A percentile compares a stretch with the other conserved stretches of the same genome.
Conservation (phyloP, 352 stramenopile genomes). For the Pythium aquatile region DNA sequence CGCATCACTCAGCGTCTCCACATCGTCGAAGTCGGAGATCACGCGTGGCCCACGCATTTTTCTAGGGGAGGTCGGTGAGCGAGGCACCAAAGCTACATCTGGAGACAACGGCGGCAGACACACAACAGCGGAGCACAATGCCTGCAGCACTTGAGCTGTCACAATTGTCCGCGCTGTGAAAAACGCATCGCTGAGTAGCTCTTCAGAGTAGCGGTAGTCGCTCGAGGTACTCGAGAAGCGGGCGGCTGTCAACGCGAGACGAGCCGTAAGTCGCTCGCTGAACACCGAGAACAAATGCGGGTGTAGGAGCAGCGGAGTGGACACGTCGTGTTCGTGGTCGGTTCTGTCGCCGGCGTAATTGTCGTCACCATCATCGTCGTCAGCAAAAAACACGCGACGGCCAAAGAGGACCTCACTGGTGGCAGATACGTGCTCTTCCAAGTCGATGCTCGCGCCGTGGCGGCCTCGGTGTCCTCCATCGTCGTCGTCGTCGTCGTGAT, state of each 20-base stretch:
- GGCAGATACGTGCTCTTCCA: conserved; percentile 46
- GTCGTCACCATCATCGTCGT: conserved; percentile 40
- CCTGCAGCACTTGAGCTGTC: conserved; percentile 58
- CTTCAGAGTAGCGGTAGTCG: conserved; percentile 31
- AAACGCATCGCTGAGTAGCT: conserved; percentile 53
- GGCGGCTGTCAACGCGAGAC: conserved; percentile 8
- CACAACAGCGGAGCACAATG: conserved; percentile 30
- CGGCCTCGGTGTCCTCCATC: background rate
- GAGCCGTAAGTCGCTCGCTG: conserved; percentile 41
- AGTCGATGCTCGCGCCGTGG: conserved; percentile 25
- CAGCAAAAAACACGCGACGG: conserved; percentile 66
- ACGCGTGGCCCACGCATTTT: background rate
- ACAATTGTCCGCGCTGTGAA: conserved; percentile 57
- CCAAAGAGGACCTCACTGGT: conserved; percentile 71
- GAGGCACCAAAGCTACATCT: background rate
- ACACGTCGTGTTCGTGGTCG: background rate
- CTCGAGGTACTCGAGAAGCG: conserved; percentile 17
- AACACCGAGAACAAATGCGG: conserved; percentile 55
- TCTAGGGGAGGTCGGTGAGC: background rate
- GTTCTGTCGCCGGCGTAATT: background rate
- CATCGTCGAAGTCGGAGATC: conserved; percentile 39
- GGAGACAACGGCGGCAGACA: background rate
- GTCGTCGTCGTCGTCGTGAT: background rate
- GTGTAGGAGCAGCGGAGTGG: conserved; percentile 48
- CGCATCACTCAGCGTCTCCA: conserved; percentile 61